Conservation (phyloP, 306 rosid species). For the Castanea crenata region DNA sequence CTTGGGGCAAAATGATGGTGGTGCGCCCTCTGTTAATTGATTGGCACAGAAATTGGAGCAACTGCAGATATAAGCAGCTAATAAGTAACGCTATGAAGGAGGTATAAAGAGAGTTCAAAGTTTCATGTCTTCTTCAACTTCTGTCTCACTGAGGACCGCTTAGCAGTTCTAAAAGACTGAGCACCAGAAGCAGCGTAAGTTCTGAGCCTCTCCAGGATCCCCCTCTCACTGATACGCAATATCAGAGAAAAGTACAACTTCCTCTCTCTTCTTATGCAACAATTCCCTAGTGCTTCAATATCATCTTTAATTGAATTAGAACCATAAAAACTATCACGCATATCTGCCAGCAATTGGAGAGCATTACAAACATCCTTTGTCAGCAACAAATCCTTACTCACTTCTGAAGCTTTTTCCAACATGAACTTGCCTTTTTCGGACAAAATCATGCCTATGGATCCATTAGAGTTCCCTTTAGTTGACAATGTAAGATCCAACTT, state of each 20-base stretch:
- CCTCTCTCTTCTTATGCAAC: constrained; percentile 46
- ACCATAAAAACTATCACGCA: constrained; percentile 72
- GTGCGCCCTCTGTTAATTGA: neutral
- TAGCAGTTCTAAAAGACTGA: constrained; percentile 17
- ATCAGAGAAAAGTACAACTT: constrained; percentile 70
- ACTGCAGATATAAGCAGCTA: neutral
- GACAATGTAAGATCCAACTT: constrained; percentile 56
- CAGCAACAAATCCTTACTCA: constrained; percentile 49
- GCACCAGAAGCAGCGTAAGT: constrained; percentile 38
- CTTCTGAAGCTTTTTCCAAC: constrained; percentile 15
- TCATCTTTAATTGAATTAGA: constrained; percentile 56
- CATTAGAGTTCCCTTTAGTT: constrained; percentile 31
- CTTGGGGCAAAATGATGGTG: neutral
- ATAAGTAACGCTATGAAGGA: neutral
- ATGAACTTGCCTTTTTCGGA: constrained; percentile 23
- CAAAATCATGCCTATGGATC: constrained; percentile 34
- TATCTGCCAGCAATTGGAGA: constrained; percentile 56
- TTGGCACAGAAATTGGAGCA: neutral
- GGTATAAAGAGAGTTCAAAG: neutral
- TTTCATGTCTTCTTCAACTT: constrained; percentile 38
- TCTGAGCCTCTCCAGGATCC: constrained; percentile 61
- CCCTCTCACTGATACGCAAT: constrained; percentile 73
- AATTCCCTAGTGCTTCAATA: constrained; percentile 39
- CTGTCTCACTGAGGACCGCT: constrained; percentile 36
- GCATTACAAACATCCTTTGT: constrained; percentile 51